These are phyloP conservation scores for Nemania sp. DNA, from an alignment of 2,329 filamentous ascomycete genomes.

Conservation along the genomic window DNA sequence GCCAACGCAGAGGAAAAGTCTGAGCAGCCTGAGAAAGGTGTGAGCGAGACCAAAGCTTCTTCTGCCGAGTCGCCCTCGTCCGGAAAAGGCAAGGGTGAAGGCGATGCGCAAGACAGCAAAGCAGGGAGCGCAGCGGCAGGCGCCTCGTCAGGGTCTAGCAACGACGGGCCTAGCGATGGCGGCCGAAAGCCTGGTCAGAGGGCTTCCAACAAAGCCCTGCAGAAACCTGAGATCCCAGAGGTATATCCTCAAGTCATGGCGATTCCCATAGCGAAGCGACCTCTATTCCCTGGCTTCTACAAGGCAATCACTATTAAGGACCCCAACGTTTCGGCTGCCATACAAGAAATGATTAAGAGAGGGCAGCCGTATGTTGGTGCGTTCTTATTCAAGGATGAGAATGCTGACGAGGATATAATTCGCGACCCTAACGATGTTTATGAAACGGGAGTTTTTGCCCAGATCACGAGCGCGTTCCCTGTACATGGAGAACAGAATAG, in stretches of 20 bases:
- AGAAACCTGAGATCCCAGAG: slow-evolving; percentile 89
- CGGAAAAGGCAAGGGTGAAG: slow-evolving; percentile 47
- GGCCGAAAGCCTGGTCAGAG: slow-evolving; percentile 71
- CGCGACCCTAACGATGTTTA: slow-evolving; percentile 89
- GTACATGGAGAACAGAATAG: slow-evolving; percentile 82
- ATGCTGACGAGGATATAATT: slow-evolving; percentile 91
- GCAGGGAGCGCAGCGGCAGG: slow-evolving; percentile 63
- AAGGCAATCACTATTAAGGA: slow-evolving; percentile 98
- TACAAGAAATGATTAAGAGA: slow-evolving; percentile 94
- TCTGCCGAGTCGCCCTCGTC: slow-evolving; percentile 49
- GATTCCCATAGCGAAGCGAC: slow-evolving; percentile 91
- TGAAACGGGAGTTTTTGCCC: slow-evolving; percentile 94
- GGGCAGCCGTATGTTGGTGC: slow-evolving; percentile 97
- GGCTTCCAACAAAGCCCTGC: slow-evolving; percentile 70
- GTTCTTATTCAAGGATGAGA: slow-evolving; percentile 96
- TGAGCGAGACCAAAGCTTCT: slow-evolving; percentile 50
- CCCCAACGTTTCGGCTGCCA: slow-evolving; percentile 85
- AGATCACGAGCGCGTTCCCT: slow-evolving; percentile 95
- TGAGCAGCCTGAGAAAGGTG: slow-evolving; percentile 51
- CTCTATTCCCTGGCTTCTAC: slow-evolving; percentile 96
- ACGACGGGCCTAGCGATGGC: slow-evolving; percentile 63
- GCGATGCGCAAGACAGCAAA: slow-evolving; percentile 57
- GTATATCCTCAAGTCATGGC: slow-evolving; percentile 98
- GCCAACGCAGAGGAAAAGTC: slow-evolving; percentile 53
- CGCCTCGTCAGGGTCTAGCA: slow-evolving; percentile 51